These are phyloP conservation scores for Cryptosporidium canis DNA, from an alignment of 169 alveolate genomes.

Conservation along the genomic window DNA sequence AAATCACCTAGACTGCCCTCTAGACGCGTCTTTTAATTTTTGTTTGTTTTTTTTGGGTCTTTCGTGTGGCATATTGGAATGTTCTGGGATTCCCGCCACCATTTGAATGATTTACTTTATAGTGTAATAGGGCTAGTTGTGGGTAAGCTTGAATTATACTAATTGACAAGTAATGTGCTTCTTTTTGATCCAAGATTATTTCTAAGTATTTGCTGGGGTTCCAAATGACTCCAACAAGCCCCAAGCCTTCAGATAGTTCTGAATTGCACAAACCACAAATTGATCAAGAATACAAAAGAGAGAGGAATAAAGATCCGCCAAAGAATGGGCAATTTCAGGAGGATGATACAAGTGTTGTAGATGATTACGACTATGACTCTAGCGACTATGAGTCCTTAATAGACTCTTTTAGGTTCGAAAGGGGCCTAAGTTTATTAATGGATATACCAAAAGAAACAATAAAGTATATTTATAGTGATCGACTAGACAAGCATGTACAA, in stretches of 20 bases:
- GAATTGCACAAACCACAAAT: neutral
- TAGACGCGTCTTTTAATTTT: neutral
- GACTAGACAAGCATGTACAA: constrained; percentile 48
- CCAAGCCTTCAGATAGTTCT: neutral
- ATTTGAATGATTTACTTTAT: neutral
- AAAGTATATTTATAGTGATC: constrained; percentile 19
- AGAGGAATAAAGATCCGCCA: neutral
- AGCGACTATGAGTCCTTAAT: constrained; percentile 29
- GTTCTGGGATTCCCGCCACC: neutral
- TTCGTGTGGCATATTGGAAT: neutral
- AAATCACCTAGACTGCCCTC: neutral
- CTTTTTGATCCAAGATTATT: neutral
- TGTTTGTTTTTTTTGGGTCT: neutral
- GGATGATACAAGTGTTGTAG: constrained; percentile 61
- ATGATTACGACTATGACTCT: constrained; percentile 12
- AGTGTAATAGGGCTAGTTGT: neutral
- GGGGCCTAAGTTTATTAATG: constrained; percentile 30
- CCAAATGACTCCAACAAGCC: neutral
- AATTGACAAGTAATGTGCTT: neutral
- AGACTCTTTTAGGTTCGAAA: constrained; percentile 44
- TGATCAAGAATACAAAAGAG: neutral
- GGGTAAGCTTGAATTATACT: neutral
- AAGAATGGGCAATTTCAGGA: neutral
- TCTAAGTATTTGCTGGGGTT: neutral
- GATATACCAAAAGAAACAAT: constrained; percentile 65